Evolutionary conservation across 2,329 filamentous ascomycete genomes (phyloP).

Genomic region (Pseudopyrenochaeta lycopersici): DNA sequence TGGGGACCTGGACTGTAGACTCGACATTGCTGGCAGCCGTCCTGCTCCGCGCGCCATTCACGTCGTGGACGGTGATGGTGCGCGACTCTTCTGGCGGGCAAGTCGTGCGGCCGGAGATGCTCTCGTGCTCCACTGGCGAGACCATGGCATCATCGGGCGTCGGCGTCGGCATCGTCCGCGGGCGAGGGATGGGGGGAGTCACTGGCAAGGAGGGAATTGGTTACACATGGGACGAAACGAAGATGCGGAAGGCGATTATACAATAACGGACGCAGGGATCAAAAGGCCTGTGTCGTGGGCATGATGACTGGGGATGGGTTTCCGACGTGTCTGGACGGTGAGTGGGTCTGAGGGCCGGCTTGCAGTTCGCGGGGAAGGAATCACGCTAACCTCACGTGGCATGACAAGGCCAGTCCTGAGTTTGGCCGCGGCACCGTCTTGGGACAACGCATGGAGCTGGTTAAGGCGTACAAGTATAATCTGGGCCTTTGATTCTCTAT

Average conservation of each 20-base stretch:
- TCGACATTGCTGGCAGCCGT: slow-evolving; percentile 24
- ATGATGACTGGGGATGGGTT: slow-evolving; percentile 18
- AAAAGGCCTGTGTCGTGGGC: slow-evolving; percentile 13
- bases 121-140: slow-evolving; percentile 51
- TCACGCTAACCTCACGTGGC: slow-evolving; percentile 34
- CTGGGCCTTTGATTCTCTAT: too few species aligned
- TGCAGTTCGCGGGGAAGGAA: slow-evolving; percentile 36
- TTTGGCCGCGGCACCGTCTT: too few species aligned
- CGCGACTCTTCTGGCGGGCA: slow-evolving; percentile 60
- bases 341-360: slow-evolving; percentile 30
- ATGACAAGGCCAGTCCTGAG: slow-evolving; percentile 2
- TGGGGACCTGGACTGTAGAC: slow-evolving; percentile 22
- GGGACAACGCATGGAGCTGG: too few species aligned
- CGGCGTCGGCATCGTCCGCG: slow-evolving; percentile 60
- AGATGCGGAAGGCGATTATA: slow-evolving; percentile 14
- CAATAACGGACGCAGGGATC: slow-evolving; percentile 10
- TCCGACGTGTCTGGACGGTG: slow-evolving; percentile 24
- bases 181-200: slow-evolving; percentile 36
- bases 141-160: slow-evolving; percentile 56
- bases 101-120: slow-evolving; percentile 56
- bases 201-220: slow-evolving; percentile 21
- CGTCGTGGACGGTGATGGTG: slow-evolving; percentile 34
- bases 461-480: too few species aligned
- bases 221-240: slow-evolving; percentile 28
- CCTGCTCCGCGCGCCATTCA: slow-evolving; percentile 38